Evolutionary conservation across 2,329 filamentous ascomycete species (phyloP).

Genomic region (Thielaviopsis euricoi): DNA sequence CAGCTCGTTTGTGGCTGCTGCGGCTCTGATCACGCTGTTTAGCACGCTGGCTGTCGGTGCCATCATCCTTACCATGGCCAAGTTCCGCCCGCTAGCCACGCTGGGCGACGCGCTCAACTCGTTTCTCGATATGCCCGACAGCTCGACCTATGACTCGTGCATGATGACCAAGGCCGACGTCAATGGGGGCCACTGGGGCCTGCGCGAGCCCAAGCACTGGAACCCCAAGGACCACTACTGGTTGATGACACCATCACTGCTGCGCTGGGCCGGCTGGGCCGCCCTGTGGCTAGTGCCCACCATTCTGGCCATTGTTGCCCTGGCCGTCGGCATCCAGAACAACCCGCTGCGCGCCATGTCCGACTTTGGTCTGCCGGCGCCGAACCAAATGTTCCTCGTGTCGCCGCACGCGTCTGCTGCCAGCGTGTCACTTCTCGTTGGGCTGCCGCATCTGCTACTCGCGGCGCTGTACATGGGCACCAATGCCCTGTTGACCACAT

Average conservation of each 20-base stretch:
- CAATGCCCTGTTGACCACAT: constrained; percentile 30
- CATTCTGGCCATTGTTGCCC: constrained; percentile 22
- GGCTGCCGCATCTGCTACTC: constrained; percentile 32
- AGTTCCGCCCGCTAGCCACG: constrained; percentile 29
- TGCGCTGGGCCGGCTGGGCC: constrained; percentile 26
- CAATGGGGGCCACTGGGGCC: constrained; percentile 26
- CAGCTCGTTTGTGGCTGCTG: constrained; percentile 25
- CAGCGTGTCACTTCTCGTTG: constrained; percentile 23
- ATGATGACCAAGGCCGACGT: constrained; percentile 32
- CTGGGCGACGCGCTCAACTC: constrained; percentile 35
- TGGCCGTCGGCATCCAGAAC: constrained; percentile 21
- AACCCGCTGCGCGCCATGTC: constrained; percentile 20
- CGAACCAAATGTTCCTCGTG: constrained; percentile 21
- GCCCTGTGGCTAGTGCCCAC: constrained; percentile 23
- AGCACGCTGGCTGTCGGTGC: constrained; percentile 18
- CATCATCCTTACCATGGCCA: constrained; percentile 23
- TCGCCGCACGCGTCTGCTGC: constrained; percentile 16
- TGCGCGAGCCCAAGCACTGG: constrained; percentile 27
- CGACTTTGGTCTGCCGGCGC: constrained; percentile 23
- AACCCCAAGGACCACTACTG: constrained; percentile 25
- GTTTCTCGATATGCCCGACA: constrained; percentile 30
- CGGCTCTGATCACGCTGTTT: constrained; percentile 25
- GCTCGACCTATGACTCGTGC: constrained; percentile 26
- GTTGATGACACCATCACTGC: constrained; percentile 26
- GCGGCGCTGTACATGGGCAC: constrained; percentile 29